phyloP scores from a whole-genome alignment of 768 basidiomycete genomes.

The Podaxis sp. region DNA sequence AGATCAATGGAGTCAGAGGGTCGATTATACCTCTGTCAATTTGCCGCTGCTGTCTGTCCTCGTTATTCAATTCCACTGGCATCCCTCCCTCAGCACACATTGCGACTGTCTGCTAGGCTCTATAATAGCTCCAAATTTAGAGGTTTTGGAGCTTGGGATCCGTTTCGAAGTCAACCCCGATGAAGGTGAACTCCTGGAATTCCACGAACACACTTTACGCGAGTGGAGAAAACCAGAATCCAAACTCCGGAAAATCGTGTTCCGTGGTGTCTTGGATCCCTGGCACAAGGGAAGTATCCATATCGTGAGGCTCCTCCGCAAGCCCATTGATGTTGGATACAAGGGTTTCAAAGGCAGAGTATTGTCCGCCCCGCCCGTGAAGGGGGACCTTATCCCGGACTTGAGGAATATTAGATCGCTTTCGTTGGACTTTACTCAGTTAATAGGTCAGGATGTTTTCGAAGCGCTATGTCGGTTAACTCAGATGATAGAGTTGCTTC shows the following conservation, averaged over 20 bases:
- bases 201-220: neutral
- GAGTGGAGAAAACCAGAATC: constrained; percentile 5
- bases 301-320: neutral
- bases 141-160: neutral
- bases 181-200: neutral
- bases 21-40: neutral
- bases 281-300: neutral
- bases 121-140: constrained; percentile 1
- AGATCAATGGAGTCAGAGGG: neutral
- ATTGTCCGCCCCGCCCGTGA: neutral
- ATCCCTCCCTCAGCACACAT: neutral
- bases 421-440: neutral
- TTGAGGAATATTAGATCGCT: neutral
- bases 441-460: neutral
- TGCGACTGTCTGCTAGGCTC: neutral
- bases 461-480: neutral
- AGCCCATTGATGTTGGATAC: constrained; percentile 3
- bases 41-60: neutral
- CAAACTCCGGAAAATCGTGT: neutral
- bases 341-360: neutral
- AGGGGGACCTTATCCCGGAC: neutral
- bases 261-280: neutral
- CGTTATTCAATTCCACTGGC: neutral
- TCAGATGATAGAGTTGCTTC: neutral
- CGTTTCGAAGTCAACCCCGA: neutral